Evolutionary conservation across 331 rosid species (phyloP).

Genomic region (Quercus phellos): DNA sequence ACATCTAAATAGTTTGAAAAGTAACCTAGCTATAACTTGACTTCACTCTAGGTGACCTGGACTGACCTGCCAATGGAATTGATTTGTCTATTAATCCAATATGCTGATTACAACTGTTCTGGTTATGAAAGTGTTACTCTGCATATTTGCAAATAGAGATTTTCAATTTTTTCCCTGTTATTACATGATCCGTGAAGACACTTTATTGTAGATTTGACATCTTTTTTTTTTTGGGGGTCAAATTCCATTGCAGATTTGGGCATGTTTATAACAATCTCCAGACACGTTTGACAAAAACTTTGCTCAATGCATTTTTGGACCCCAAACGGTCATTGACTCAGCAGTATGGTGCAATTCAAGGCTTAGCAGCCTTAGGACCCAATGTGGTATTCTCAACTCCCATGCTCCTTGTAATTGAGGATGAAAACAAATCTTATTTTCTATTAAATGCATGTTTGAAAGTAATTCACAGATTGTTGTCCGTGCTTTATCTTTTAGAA

Average conservation of each 20-base stretch:
- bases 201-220: background rate
- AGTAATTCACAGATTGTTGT: background rate
- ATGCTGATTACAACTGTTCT: background rate
- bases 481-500: background rate
- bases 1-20: conserved; percentile 1
- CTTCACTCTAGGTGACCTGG: background rate
- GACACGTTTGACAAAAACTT: conserved; percentile 8
- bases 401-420: background rate
- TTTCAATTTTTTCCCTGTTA: background rate
- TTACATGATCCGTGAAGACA: background rate
- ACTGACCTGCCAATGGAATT: background rate
- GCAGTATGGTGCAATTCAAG: conserved; percentile 3
- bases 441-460: background rate
- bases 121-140: background rate
- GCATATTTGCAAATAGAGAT: background rate
- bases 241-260: conserved; percentile 2
- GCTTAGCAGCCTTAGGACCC: conserved; percentile 5
- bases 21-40: background rate
- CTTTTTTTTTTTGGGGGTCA: no score
- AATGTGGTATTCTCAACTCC: background rate
- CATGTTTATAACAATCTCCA: conserved; percentile 6
- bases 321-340: conserved; percentile 4
- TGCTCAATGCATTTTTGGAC: conserved; percentile 9
- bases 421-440: background rate
- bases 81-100: background rate